Evolutionary conservation across 176 grass and related monocot species (phyloP).

Genomic region (Chrysopogon serrulatus): DNA sequence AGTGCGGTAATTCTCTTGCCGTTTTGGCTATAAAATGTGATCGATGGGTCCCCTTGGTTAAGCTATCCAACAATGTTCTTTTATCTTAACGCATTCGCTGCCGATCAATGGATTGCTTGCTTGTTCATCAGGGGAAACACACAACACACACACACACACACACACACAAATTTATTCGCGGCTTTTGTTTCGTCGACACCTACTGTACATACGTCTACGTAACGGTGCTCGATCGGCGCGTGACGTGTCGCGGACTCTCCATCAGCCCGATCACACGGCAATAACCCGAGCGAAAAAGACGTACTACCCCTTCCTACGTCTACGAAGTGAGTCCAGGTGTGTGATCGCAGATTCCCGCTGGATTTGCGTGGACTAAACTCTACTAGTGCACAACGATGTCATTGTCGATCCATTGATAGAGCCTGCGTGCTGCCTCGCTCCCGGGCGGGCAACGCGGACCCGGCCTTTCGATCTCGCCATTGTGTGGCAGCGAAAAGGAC

Average conservation of each 20-base stretch:
- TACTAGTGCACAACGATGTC: background rate
- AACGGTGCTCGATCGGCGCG: too few relatives aligned
- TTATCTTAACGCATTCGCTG: background rate
- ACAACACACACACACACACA: too few relatives aligned
- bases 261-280: background rate
- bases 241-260: too few relatives aligned
- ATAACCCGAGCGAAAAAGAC: background rate
- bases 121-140: too few relatives aligned
- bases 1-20: background rate
- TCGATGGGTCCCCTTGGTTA: background rate
- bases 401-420: background rate
- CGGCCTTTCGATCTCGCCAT: background rate
- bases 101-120: background rate
- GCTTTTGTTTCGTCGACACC: too few relatives aligned
- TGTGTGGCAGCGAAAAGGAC: background rate
- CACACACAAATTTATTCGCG: too few relatives aligned
- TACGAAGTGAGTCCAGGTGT: background rate
- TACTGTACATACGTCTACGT: too few relatives aligned
- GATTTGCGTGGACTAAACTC: background rate
- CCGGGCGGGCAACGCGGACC: too few relatives aligned
- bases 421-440: too few relatives aligned
- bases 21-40: background rate
- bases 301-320: background rate
- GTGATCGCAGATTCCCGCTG: background rate
- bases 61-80: background rate